A percentile compares a stretch with the other conserved stretches of the same genome.
Evolutionary conservation across 192 early-diverging fungal genomes (phyloP).

Genomic region (Rhizophagus sp.): DNA sequence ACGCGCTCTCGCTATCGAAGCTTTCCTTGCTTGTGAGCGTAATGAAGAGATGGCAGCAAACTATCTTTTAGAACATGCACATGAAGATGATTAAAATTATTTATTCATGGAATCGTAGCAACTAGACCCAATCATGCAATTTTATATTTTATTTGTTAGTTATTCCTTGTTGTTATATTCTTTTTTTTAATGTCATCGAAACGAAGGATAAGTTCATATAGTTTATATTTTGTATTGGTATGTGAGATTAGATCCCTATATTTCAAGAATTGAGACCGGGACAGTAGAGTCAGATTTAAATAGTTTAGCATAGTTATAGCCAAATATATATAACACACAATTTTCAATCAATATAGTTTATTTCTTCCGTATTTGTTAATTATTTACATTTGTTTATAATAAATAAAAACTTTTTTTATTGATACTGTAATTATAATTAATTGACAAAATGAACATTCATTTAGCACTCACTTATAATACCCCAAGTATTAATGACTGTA

Average conservation of each 20-base stretch:
- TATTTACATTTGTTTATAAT: not conserved
- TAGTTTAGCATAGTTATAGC: not conserved
- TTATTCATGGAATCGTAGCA: not conserved
- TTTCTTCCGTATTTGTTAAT: too few relatives aligned
- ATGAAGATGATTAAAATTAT: conserved; percentile 53
- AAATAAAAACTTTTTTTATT: not conserved
- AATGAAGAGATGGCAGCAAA: conserved; percentile 97
- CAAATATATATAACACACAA: too few relatives aligned
- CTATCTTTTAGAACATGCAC: conserved; percentile 84
- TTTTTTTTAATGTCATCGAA: not conserved
- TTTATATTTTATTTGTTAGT: not conserved
- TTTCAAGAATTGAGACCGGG: not conserved
- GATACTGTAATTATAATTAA: too few relatives aligned
- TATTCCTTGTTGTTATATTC: not conserved
- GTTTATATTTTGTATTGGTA: not conserved
- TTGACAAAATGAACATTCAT: too few relatives aligned
- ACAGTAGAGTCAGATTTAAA: not conserved
- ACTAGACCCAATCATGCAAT: not conserved
- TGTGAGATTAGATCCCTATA: not conserved
- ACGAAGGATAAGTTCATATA: not conserved
- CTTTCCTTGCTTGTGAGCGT: conserved; percentile 96
- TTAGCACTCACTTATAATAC: too few relatives aligned
- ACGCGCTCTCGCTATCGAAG: conserved; percentile 80
- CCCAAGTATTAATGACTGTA: too few relatives aligned
- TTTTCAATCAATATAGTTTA: too few relatives aligned